These are phyloP conservation scores for Myriosclerotinia scirpicola DNA, from an alignment of 2,329 filamentous ascomycete species.

Conservation along the genomic window DNA sequence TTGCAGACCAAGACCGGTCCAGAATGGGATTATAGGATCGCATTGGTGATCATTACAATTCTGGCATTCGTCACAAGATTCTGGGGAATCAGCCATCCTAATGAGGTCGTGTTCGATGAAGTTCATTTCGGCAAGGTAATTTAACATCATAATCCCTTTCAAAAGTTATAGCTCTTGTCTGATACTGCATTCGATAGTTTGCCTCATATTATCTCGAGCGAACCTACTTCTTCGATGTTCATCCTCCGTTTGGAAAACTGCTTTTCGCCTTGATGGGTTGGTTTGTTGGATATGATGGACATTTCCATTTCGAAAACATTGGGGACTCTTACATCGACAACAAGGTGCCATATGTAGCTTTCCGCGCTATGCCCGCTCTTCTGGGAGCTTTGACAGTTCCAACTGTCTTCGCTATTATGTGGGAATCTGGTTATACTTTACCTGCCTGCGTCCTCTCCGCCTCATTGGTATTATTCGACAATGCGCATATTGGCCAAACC, in stretches of 20 bases:
- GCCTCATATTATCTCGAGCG: conserved; percentile 85
- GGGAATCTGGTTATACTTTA: conserved; percentile 97
- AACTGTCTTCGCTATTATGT: conserved; percentile 97
- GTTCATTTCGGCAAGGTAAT: conserved; percentile 98
- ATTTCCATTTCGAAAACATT: conserved; percentile 99
- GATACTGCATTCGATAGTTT: conserved; percentile 51
- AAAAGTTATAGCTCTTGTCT: conserved; percentile 20
- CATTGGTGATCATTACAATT: conserved; percentile 71
- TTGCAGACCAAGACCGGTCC: conserved; percentile 47
- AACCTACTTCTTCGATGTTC: conserved; percentile 99
- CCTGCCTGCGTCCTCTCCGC: conserved; percentile 88
- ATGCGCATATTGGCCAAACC: conserved; percentile 96
- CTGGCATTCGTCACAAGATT: conserved; percentile 91
- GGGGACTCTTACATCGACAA: conserved; percentile 97
- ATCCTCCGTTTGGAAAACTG: conserved; percentile 96
- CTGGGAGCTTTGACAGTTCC: conserved; percentile 91
- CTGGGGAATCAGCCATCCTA: conserved; percentile 92
- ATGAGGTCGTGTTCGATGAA: conserved; percentile 98
- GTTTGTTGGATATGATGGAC: conserved; percentile 94
- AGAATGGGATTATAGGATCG: conserved; percentile 85
- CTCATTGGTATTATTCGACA: conserved; percentile 88
- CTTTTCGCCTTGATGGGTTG: conserved; percentile 96
- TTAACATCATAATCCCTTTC: not conserved
- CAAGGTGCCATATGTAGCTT: conserved; percentile 95
- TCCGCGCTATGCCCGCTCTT: conserved; percentile 87